Evolutionary conservation across 257 asterid species (phyloP).

Genomic region (Cinchona pubescens): DNA sequence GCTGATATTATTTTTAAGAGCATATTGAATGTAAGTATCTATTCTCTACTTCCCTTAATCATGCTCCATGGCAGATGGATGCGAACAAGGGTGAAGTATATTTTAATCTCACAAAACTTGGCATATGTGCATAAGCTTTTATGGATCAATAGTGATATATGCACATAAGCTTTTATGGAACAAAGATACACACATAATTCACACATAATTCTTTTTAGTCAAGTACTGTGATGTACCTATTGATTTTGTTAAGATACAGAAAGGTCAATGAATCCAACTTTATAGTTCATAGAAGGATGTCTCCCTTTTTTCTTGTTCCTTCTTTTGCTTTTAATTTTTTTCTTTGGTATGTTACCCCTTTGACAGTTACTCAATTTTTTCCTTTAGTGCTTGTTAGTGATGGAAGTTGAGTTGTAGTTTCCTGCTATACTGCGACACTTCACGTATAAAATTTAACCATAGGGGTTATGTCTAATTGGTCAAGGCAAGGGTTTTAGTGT

Average conservation of each 20-base stretch:
- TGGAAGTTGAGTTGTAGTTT: not conserved
- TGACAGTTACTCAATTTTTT: not conserved
- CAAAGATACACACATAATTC: too few species aligned
- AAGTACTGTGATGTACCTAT: not conserved
- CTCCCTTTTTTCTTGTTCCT: not conserved
- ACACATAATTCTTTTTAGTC: not conserved
- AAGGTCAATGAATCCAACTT: not conserved
- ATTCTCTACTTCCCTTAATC: not conserved
- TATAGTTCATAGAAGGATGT: not conserved
- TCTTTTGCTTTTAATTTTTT: not conserved
- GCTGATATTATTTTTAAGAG: slow-evolving; percentile 82
- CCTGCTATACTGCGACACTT: not conserved
- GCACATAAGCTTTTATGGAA: not conserved
- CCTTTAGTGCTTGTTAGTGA: not conserved
- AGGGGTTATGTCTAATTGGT: not conserved
- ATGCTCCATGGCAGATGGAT: not conserved
- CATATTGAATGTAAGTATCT: slow-evolving; percentile 69
- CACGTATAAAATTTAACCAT: not conserved
- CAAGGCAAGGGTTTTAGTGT: not conserved
- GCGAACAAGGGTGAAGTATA: not conserved
- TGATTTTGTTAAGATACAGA: not conserved
- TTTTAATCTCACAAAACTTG: not conserved
- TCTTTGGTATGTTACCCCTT: not conserved
- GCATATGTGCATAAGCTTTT: not conserved
- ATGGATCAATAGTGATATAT: not conserved